Conservation (phyloP, 345 rosid genomes). For the Clausena lansium region DNA sequence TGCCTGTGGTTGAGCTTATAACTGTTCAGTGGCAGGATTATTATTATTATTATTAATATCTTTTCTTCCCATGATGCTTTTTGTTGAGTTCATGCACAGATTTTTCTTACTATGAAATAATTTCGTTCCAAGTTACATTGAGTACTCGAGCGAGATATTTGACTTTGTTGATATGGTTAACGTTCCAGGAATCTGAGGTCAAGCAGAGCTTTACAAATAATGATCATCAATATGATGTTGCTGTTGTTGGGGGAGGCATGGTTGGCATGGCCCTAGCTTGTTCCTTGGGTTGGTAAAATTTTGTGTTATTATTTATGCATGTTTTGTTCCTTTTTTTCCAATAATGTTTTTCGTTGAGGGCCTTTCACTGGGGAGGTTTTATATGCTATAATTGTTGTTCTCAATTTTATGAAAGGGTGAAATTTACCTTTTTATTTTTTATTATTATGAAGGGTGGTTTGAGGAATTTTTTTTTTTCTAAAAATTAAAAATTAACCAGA, state of each 20-base stretch:
- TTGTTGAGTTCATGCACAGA: neutral
- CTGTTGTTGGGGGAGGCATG: slow-evolving; percentile 96
- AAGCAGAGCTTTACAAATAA: slow-evolving; percentile 21
- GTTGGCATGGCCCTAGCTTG: slow-evolving; percentile 96
- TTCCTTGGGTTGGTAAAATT: slow-evolving; percentile 60
- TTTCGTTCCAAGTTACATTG: neutral
- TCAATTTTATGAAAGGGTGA: neutral
- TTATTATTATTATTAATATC: neutral
- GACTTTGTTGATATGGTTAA: slow-evolving; percentile 6
- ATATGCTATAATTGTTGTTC: neutral
- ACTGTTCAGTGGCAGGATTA: no score
- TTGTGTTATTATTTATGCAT: neutral
- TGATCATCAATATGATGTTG: slow-evolving; percentile 64
- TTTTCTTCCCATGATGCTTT: neutral
- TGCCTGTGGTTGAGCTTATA: neutral
- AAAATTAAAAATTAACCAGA: neutral
- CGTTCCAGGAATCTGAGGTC: slow-evolving; percentile 34
- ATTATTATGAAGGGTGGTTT: neutral
- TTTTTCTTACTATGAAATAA: neutral
- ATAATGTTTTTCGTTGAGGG: neutral
- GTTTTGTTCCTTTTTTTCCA: neutral
- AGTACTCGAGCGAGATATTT: neutral
- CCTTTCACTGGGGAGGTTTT: neutral
- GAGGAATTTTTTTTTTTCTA: neutral
- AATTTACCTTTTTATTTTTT: neutral